Conservation (phyloP, 2,329 filamentous ascomycete genomes). For the Stagonosporopsis chrysanthemi region DNA sequence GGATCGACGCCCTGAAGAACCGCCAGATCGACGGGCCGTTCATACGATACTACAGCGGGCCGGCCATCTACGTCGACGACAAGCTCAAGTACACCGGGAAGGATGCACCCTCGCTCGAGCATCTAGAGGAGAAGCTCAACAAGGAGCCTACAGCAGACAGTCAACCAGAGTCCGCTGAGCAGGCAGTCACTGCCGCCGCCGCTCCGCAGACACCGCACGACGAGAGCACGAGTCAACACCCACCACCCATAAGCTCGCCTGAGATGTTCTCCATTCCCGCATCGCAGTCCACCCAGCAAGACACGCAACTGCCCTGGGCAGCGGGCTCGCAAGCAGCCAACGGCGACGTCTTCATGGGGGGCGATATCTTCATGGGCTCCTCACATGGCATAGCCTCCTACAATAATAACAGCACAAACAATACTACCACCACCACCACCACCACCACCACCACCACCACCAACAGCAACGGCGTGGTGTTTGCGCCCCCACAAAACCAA, state of each 20-base stretch:
- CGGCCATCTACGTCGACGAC: constrained; percentile 80
- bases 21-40: constrained; percentile 87
- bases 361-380: constrained; percentile 20
- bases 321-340: constrained; percentile 32
- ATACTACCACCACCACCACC: constrained; percentile 9
- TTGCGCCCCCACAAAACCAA: constrained; percentile 41
- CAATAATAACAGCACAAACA: constrained; percentile 3
- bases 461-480: constrained; percentile 22
- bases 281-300: constrained; percentile 25
- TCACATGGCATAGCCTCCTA: constrained; percentile 33
- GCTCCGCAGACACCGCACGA: constrained; percentile 10
- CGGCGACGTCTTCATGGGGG: constrained; percentile 35
- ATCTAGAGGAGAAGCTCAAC: constrained; percentile 48
- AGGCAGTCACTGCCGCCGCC: constrained; percentile 1
- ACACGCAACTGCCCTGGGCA: constrained; percentile 30
- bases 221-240: constrained; percentile 15
- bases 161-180: constrained; percentile 13
- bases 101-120: constrained; percentile 45
- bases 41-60: constrained; percentile 92
- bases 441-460: constrained; percentile 13
- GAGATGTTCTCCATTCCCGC: constrained; percentile 26
- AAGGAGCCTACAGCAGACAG: constrained; percentile 31
- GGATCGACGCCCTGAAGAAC: constrained; percentile 86
- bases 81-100: constrained; percentile 74
- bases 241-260: constrained; percentile 22